phyloP scores from a whole-genome alignment of 352 stramenopile species.

The Globisporangium rhizosaccharum region DNA sequence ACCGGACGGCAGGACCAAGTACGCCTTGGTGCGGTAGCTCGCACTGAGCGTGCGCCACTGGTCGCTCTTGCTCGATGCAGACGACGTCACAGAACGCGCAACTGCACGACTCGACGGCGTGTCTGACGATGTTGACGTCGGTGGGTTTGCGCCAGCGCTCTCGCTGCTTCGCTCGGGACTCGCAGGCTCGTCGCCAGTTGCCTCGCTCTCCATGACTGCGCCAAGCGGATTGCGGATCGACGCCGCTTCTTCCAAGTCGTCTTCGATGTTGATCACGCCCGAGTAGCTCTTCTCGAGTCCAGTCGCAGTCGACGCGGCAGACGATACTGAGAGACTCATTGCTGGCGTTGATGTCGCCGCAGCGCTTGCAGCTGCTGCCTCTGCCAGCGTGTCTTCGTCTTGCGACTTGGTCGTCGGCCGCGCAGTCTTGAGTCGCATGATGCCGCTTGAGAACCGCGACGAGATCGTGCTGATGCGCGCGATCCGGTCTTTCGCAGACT shows the following conservation, averaged over 20 bases:
- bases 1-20: constrained; percentile 67
- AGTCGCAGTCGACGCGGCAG: constrained; percentile 12
- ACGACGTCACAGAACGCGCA: neutral
- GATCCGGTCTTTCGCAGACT: constrained; percentile 49
- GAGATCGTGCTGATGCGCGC: constrained; percentile 63
- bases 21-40: constrained; percentile 71
- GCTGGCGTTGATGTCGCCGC: neutral
- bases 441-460: constrained; percentile 64
- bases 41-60: constrained; percentile 63
- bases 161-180: constrained; percentile 9
- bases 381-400: constrained; percentile 10
- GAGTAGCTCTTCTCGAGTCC: constrained; percentile 15
- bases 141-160: neutral
- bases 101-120: constrained; percentile 1
- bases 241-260: constrained; percentile 11
- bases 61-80: constrained; percentile 35
- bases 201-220: constrained; percentile 13
- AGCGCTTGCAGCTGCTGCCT: neutral
- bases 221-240: constrained; percentile 15
- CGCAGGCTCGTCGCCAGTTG: constrained; percentile 1
- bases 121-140: neutral
- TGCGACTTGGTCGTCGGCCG: constrained; percentile 12
- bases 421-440: constrained; percentile 39
- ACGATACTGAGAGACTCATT: constrained; percentile 13
- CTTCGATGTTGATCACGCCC: constrained; percentile 12